Conservation (phyloP, 345 rosid genomes). For the Chamaenerion angustifolium region DNA sequence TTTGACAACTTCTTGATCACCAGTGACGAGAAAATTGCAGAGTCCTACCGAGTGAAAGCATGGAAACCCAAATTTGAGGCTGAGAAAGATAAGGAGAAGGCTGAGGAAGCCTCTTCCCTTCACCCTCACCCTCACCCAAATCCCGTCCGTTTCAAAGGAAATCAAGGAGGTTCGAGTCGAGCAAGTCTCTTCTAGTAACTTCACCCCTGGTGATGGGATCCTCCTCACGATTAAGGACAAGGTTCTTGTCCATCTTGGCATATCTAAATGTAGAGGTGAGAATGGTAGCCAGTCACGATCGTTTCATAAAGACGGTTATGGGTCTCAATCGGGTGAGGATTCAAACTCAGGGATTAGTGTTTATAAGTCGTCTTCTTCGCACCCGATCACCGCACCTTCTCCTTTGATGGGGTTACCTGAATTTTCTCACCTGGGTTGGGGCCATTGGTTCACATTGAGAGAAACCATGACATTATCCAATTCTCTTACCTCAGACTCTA, state of each 20-base stretch:
- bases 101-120: constrained; percentile 33
- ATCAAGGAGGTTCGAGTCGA: constrained; percentile 88
- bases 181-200: constrained; percentile 47
- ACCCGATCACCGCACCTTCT: constrained; percentile 58
- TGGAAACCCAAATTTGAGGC: too few relatives aligned
- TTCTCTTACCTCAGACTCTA: constrained; percentile 53
- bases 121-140: too few relatives aligned
- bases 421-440: constrained; percentile 77
- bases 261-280: constrained; percentile 55
- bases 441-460: constrained; percentile 78
- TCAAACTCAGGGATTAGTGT: constrained; percentile 31
- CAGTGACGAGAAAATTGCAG: too few relatives aligned
- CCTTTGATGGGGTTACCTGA: constrained; percentile 61
- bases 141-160: constrained; percentile 76
- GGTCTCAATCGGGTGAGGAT: constrained; percentile 74
- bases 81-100: too few relatives aligned
- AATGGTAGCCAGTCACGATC: constrained; percentile 43
- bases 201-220: constrained; percentile 55
- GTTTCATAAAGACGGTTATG: constrained; percentile 55
- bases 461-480: constrained; percentile 41
- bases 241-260: constrained; percentile 68
- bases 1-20: too few relatives aligned
- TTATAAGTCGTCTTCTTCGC: constrained; percentile 53
- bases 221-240: constrained; percentile 64
- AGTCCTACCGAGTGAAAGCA: too few relatives aligned